These are phyloP conservation scores for Wickerhamomyces alni DNA, from an alignment of 805 yeast species.

Conservation along the genomic window DNA sequence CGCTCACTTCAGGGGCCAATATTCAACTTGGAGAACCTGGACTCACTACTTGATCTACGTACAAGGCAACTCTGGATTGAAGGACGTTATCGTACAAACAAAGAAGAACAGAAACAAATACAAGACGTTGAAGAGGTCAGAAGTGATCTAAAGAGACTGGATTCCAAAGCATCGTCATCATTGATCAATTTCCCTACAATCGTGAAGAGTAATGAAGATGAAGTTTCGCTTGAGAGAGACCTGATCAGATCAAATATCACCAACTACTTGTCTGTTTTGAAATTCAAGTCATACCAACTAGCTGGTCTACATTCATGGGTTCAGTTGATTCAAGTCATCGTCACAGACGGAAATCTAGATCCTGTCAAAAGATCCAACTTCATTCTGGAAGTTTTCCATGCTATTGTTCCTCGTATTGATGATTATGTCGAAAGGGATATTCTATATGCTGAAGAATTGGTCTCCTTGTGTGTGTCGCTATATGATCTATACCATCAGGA, in stretches of 20 bases:
- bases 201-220: slow-evolving; percentile 18
- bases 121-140: slow-evolving; percentile 10
- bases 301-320: slow-evolving; percentile 78
- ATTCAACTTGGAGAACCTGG: slow-evolving; percentile 38
- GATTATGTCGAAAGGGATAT: slow-evolving; percentile 66
- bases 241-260: slow-evolving; percentile 31
- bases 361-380: slow-evolving; percentile 47
- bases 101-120: slow-evolving; percentile 15
- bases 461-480: slow-evolving; percentile 67
- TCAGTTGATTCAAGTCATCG: slow-evolving; percentile 65
- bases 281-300: slow-evolving; percentile 48
- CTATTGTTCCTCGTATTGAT: slow-evolving; percentile 67
- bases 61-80: slow-evolving; percentile 15
- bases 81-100: slow-evolving; percentile 16
- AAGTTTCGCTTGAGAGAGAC: slow-evolving; percentile 17
- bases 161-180: slow-evolving; percentile 8
- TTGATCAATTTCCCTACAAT: slow-evolving; percentile 11
- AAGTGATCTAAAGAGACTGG: slow-evolving; percentile 13
- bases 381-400: slow-evolving; percentile 70
- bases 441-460: slow-evolving; percentile 66
- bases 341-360: slow-evolving; percentile 52
- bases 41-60: slow-evolving; percentile 27
- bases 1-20: slow-evolving; percentile 25
- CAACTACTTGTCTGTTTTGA: slow-evolving; percentile 39
- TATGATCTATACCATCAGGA: slow-evolving; percentile 57